phyloP scores from a whole-genome alignment of 163 green algal genomes.

The Scenedesmus sp. region DNA sequence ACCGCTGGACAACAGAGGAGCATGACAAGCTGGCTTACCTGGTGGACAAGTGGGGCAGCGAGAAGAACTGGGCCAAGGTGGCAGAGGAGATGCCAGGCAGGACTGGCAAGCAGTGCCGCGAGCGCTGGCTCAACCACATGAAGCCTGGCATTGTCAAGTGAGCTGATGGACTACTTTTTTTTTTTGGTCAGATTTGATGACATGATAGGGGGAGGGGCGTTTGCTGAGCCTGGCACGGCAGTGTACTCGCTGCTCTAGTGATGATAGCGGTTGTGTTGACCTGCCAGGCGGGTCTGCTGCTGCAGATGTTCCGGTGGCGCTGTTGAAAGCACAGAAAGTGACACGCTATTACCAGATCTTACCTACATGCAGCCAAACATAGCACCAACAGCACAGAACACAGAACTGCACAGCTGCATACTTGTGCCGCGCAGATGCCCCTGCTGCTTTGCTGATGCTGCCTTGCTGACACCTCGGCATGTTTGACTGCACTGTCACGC shows the following conservation, averaged over 20 bases:
- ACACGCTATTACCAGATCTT: background rate
- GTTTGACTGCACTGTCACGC: no score
- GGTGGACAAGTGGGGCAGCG: slow-evolving; percentile 46
- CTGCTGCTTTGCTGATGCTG: no score
- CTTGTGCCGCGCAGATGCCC: no score
- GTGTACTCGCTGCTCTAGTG: background rate
- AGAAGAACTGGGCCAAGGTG: slow-evolving; percentile 58
- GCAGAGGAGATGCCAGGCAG: slow-evolving; percentile 54
- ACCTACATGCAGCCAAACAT: no score
- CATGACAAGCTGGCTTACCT: slow-evolving; percentile 47
- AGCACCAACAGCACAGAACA: no score
- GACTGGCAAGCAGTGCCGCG: slow-evolving; percentile 65
- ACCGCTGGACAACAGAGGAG: slow-evolving; percentile 55
- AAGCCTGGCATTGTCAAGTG: slow-evolving; percentile 52
- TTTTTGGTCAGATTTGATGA: no score
- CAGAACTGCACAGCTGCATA: no score
- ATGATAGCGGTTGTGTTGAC: background rate
- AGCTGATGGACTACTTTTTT: background rate
- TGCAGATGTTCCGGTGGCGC: background rate
- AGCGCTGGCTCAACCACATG: slow-evolving; percentile 65
- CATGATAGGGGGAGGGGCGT: background rate
- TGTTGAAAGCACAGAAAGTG: background rate
- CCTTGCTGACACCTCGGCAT: no score
- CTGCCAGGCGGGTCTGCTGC: background rate
- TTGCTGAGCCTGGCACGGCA: background rate